phyloP scores from a whole-genome alignment of 139 green algal genomes.

The Chlorella sp. region DNA sequence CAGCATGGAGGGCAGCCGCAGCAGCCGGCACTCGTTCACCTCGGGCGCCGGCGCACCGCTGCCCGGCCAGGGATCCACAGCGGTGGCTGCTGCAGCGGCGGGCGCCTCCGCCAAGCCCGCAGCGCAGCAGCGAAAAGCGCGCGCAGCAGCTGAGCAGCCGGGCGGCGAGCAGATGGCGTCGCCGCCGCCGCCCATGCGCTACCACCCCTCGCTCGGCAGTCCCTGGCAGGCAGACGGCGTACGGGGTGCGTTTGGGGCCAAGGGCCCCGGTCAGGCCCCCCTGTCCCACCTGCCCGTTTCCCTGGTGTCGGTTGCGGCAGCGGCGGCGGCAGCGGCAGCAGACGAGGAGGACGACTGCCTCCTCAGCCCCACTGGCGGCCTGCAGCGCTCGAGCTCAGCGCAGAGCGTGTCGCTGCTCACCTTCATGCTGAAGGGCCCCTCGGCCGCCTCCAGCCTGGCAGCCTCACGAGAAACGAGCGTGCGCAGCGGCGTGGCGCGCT shows the following conservation, averaged over 20 bases:
- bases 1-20: not conserved
- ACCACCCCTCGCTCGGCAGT: not conserved
- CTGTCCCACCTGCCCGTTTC: no score
- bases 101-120: not conserved
- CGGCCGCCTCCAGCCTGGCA: not conserved
- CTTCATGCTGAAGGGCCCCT: not conserved
- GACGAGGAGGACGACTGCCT: no score
- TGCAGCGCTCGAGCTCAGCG: no score
- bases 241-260: no score
- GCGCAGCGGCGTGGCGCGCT: not conserved
- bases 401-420: conserved; percentile 8
- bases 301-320: no score
- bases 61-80: no score
- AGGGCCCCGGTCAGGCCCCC: no score
- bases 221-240: not conserved
- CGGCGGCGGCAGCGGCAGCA: no score
- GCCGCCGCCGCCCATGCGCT: not conserved
- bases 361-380: no score
- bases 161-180: not conserved
- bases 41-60: not conserved
- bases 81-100: not conserved
- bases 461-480: not conserved
- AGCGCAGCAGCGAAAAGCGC: not conserved
- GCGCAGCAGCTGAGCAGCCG: not conserved
- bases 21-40: not conserved